Evolutionary conservation across 352 stramenopile genomes (phyloP).

Genomic region (Phytophthora cactorum): DNA sequence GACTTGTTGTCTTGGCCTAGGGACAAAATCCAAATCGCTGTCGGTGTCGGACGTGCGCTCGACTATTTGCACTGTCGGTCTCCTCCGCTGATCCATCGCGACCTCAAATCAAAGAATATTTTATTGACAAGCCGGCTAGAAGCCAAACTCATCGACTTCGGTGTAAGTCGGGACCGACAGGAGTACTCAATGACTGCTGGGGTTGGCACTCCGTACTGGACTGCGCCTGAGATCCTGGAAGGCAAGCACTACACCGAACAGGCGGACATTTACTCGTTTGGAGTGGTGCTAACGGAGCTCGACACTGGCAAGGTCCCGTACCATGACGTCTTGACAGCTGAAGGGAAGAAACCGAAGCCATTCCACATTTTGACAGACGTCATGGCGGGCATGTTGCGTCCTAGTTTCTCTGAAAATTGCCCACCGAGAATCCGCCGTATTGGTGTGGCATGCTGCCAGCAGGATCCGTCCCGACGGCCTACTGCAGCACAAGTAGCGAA

Average conservation of each 20-base stretch:
- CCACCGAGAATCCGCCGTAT: constrained; percentile 46
- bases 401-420: constrained; percentile 48
- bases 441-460: constrained; percentile 46
- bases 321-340: constrained; percentile 24
- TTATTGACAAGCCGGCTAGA: constrained; percentile 72
- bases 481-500: constrained; percentile 25
- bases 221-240: constrained; percentile 42
- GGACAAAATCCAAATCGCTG: constrained; percentile 46
- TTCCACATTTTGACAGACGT: constrained; percentile 52
- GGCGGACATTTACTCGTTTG: constrained; percentile 52
- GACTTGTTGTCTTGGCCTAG: constrained; percentile 34
- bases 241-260: constrained; percentile 34
- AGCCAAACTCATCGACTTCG: constrained; percentile 66
- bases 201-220: constrained; percentile 40
- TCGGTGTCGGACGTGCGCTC: constrained; percentile 38
- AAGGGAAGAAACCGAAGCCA: constrained; percentile 42
- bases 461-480: constrained; percentile 40
- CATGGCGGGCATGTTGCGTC: constrained; percentile 47
- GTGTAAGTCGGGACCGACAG: constrained; percentile 24
- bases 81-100: constrained; percentile 38
- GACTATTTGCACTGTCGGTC: constrained; percentile 38
- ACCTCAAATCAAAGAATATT: constrained; percentile 59
- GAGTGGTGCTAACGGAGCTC: constrained; percentile 46
- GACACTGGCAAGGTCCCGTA: constrained; percentile 41
- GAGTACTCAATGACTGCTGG: constrained; percentile 39